Percentiles rank a stretch among this genome's conserved stretches.
These are phyloP conservation scores for Sungouiella thailandica DNA, from an alignment of 805 yeast genomes.

Conservation along the genomic window DNA sequence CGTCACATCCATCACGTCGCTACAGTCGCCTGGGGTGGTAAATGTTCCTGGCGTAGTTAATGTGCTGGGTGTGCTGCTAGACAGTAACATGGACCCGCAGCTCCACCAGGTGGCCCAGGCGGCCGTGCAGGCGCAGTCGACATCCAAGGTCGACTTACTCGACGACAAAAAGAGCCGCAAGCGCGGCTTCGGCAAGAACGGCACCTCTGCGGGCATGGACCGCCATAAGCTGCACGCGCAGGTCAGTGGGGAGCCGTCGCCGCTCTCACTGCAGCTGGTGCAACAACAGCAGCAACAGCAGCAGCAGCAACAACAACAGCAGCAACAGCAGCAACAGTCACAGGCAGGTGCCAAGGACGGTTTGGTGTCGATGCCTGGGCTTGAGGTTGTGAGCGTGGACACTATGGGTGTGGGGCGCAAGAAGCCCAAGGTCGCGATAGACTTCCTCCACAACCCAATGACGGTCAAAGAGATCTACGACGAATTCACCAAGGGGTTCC, in stretches of 20 bases:
- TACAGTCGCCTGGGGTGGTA: conserved; percentile 8
- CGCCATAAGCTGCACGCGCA: background rate
- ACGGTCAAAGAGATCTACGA: conserved; percentile 41
- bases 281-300: conserved; percentile 2
- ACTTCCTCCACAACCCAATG: conserved; percentile 41
- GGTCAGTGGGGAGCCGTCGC: no score
- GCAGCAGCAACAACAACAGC: conserved; percentile 1
- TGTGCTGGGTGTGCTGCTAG: conserved; percentile 14
- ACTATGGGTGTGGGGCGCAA: conserved; percentile 19
- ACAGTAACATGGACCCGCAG: conserved; percentile 38
- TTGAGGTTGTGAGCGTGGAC: conserved; percentile 14
- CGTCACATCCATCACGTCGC: conserved; percentile 7
- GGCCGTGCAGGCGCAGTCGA: conserved; percentile 28
- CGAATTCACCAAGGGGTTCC: conserved; percentile 40
- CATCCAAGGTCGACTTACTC: background rate
- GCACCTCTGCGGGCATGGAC: background rate
- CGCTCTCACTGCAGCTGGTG: no score
- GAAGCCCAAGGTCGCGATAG: conserved; percentile 33
- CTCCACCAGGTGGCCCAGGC: conserved; percentile 38
- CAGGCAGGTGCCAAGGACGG: conserved; percentile 2
- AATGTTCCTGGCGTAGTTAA: conserved; percentile 7
- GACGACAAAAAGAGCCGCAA: conserved; percentile 8
- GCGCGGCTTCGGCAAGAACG: conserved; percentile 6
- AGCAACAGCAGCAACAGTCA: conserved; percentile 1
- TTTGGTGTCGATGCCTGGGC: conserved; percentile 12